Percentiles rank a stretch among this genome's conserved stretches.
Conservation (phyloP, 2,329 filamentous ascomycete genomes). For the Biscogniauxia marginata region DNA sequence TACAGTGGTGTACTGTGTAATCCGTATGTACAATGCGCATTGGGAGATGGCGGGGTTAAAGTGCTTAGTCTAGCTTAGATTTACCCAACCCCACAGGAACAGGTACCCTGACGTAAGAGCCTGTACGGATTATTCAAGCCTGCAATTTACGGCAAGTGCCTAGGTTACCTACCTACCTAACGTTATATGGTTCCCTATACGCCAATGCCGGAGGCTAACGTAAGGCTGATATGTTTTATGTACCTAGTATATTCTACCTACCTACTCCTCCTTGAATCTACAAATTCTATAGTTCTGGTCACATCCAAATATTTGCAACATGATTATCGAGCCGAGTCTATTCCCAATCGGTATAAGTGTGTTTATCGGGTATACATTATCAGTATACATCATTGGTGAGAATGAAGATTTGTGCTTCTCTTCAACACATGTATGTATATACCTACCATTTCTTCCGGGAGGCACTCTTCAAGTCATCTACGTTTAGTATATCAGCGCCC, state of each 20-base stretch:
- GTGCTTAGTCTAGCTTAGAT: not conserved
- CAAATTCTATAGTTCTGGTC: too few species aligned
- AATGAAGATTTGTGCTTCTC: not conserved
- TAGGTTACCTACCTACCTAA: not conserved
- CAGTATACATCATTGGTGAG: not conserved
- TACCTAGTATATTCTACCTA: too few species aligned
- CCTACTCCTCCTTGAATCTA: too few species aligned
- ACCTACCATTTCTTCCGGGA: constrained; percentile 39
- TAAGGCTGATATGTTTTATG: too few species aligned
- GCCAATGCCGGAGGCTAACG: too few species aligned
- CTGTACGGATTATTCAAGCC: not conserved
- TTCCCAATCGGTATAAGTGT: too few species aligned
- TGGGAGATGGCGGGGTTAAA: not conserved
- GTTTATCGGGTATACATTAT: not conserved
- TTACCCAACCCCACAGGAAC: not conserved
- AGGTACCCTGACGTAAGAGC: not conserved
- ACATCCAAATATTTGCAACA: too few species aligned
- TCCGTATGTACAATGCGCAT: too few species aligned
- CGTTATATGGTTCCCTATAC: too few species aligned
- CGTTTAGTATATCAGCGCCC: constrained; percentile 60
- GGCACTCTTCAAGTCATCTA: constrained; percentile 55
- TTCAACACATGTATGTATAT: not conserved
- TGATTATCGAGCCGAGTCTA: too few species aligned
- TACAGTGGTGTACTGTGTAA: too few species aligned
- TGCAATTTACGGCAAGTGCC: not conserved